Base-by-base conservation (phyloP, 306 rosid genomes). In the Quercus bicolor region DNA sequence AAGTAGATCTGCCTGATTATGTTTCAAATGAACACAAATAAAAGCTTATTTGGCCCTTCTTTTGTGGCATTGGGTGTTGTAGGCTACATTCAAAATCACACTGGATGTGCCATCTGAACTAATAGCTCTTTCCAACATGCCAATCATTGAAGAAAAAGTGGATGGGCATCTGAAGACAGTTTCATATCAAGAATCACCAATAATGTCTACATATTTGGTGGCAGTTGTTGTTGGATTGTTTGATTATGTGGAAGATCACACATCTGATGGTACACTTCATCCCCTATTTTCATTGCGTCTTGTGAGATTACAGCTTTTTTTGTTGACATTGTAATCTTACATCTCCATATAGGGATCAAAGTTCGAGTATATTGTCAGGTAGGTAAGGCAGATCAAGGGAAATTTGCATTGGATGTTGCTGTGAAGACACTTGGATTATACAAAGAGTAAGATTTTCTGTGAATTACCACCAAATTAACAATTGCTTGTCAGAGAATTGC, bases 121-220 rank as follows among this genome's bases (percentile, higher is more conserved):
- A 24, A 80, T 90, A 65, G 97, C 97, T 48, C 97, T 94, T 70
- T 94, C 98, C 83, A 94, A 94, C 91, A 91, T 94, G 98, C 97
- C 97, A n/a, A 34, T 92, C 78, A 29, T 78, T 57, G 94, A 87
- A 81, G 98, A 94, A 87, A 89, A 82, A 85, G 77, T 77, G 71
- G 75, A 88, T 61, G 97, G 93, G 24, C 70, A 82, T 75, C 76
- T 86, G 51, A 94, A 88, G 86, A 91, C 86, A 19, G 93, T 94
- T 79, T 78, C 90, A 15, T 94, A 80, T 78, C 85, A 85, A 78
- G 98, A 94, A 84, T 88, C 98, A 28, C 97, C 98, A 45, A 82
- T 89, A 73, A 94, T 94, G 98, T 94, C 97, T 59, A 92, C 98
- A 34, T 94, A 94, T 84, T 80, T 94, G 83, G 98, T 92, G 84